Base-by-base conservation (phyloP, 495 filamentous ascomycete genomes). In the Aspergillus sclerotioniger region DNA sequence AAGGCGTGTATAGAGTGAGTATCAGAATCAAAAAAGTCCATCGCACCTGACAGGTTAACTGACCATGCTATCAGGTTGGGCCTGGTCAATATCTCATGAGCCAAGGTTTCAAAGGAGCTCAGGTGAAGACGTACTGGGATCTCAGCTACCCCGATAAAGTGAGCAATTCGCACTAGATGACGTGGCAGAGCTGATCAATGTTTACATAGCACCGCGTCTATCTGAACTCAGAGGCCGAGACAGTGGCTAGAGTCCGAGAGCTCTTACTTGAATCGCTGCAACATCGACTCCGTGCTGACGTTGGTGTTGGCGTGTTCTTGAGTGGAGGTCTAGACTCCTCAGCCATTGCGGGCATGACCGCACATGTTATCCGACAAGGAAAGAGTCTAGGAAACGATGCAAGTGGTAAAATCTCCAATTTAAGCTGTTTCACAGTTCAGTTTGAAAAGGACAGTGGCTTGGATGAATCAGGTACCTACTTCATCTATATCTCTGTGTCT, bases 291-390 rank as follows among this genome's bases (percentile, higher is more conserved):
- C 71, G 78, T 19, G 80, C 80, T 3, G 80, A 84, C 63, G 81
- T 83, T 0, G 73, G 74, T 7, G 68, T 84, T 7, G 80, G 80
- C 1, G 66, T 84, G 44, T 81, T 78, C 53, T 65, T 83, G 1
- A 76, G 69, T 21, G 81, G 81, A n/a, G 82, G 82, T 3, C 67
- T 84, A 29, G 81, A 82, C 58, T 80, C 76, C 6, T 79, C 79
- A 0, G 71, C 72, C 7, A 64, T 83, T 29, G 81, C 80, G 15
- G 79, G 81, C 13, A 83, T 84, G 62, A 76, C 76, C 20, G 71
- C 70, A 1, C 68, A 81, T 56, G 73, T 82, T 3, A 65, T 77
- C 1, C 63, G 72, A 20, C 65, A 81, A 41, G 72, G 70, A 16
- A 62, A 66, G 7, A 61, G 62, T 33, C 63, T 77, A 7, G 74